Percentiles rank a stretch among this genome's conserved stretches.
Evolutionary conservation across 495 filamentous ascomycete species (phyloP).

Genomic region (Aspergillus bridgeri): DNA sequence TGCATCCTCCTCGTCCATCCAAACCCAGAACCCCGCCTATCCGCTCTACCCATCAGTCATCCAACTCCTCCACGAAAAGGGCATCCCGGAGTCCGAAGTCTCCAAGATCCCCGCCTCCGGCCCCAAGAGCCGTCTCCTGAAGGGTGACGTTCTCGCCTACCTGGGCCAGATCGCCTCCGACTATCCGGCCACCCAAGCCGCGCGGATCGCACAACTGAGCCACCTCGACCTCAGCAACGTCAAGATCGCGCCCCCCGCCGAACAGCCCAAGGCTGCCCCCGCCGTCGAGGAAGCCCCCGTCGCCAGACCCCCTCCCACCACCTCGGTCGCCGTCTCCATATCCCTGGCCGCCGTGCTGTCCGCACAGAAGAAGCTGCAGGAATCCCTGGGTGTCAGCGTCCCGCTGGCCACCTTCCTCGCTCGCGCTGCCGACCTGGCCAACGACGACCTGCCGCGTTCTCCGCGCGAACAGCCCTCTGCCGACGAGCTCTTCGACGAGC

Average conservation of each 20-base stretch:
- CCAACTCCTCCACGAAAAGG: constrained; percentile 74
- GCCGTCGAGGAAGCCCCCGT: constrained; percentile 32
- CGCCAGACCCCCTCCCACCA: constrained; percentile 29
- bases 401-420: constrained; percentile 85
- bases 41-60: constrained; percentile 84
- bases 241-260: constrained; percentile 66
- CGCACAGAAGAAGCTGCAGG: constrained; percentile 74
- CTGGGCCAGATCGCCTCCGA: constrained; percentile 68
- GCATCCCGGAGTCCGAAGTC: constrained; percentile 64
- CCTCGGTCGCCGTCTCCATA: constrained; percentile 59
- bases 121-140: constrained; percentile 84
- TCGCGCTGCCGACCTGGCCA: constrained; percentile 78
- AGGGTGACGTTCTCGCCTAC: constrained; percentile 93
- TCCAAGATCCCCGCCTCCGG: constrained; percentile 82
- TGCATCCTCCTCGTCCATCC: constrained; percentile 37
- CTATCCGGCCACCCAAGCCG: constrained; percentile 65
- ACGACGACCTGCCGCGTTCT: constrained; percentile 73
- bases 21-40: constrained; percentile 65
- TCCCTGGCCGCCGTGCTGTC: constrained; percentile 73
- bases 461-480: constrained; percentile 57
- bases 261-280: constrained; percentile 31
- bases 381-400: constrained; percentile 69
- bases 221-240: constrained; percentile 95
- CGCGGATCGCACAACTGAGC: constrained; percentile 65
- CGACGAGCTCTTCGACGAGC: constrained; percentile 83